Evolutionary conservation across 345 rosid genomes (phyloP).

Genomic region (Murraya paniculata): DNA sequence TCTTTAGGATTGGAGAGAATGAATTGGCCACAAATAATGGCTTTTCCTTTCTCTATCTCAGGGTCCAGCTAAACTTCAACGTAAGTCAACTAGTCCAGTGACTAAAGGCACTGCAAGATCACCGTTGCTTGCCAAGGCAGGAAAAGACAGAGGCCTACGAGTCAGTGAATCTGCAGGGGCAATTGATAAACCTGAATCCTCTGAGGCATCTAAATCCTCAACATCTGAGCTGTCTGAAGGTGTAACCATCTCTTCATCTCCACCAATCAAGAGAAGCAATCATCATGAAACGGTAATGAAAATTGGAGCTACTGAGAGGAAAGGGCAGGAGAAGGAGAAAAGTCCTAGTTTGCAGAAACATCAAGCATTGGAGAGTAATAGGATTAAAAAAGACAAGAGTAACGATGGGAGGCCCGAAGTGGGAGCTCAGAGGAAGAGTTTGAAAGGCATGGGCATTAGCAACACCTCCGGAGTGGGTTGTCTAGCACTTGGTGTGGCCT

Average conservation of each 20-base stretch:
- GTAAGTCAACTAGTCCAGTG: constrained; percentile 26
- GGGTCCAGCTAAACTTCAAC: constrained; percentile 29
- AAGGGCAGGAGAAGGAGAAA: constrained; percentile 29
- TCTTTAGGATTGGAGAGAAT: neutral
- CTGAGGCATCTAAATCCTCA: constrained; percentile 10
- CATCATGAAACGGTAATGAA: constrained; percentile 15
- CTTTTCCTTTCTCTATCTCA: constrained; percentile 10
- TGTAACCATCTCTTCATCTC: constrained; percentile 11
- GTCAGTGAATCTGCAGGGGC: constrained; percentile 9
- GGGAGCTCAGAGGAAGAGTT: constrained; percentile 31
- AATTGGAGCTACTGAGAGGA: constrained; percentile 18
- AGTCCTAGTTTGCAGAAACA: constrained; percentile 20
- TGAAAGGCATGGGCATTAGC: constrained; percentile 31
- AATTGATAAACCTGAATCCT: constrained; percentile 8
- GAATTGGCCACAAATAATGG: neutral
- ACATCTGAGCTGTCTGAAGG: constrained; percentile 22
- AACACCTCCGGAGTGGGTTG: constrained; percentile 30
- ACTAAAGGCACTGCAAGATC: constrained; percentile 20
- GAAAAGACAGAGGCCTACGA: constrained; percentile 17
- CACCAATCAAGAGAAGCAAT: constrained; percentile 8
- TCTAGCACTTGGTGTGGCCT: constrained; percentile 43
- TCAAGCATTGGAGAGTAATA: constrained; percentile 10
- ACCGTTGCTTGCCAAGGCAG: constrained; percentile 26
- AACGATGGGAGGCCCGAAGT: constrained; percentile 25
- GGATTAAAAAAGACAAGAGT: constrained; percentile 22